Base-by-base conservation (phyloP, 495 filamentous ascomycete species). In the Podospora conica region DNA sequence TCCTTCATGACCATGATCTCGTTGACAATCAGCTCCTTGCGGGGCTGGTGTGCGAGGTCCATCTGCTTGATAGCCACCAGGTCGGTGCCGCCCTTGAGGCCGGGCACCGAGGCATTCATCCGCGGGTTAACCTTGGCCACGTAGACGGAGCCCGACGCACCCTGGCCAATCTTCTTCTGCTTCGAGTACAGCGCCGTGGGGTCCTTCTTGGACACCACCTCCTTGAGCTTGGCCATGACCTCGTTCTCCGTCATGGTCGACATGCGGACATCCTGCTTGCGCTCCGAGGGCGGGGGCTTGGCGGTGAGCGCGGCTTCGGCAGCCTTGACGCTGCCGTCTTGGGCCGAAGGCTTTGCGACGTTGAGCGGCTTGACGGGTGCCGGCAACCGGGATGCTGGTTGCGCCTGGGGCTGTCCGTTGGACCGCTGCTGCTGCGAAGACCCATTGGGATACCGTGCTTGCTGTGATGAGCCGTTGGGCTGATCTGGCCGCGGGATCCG, bases 1-100 rank as follows among this genome's bases (percentile, higher is more conserved):
- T 98, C 96, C 80, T 97, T 97, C 95, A 98, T 98, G 61, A 98
- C 95, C 78, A 98, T 91, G 71, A 98, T 98, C 71, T 98, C 95
- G 74, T 98, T 98, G 53, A 98, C 95, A 73, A 98, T 98, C 71
- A 98, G 80, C 82, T 98, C 95, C 85, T 98, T 98, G 24, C 95
- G 84, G 55, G 95, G 95, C 77, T 98, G 95, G 76, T 96, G 93
- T 9, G 93, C 91, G 61, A 98, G 83, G 80, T 98, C 96, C 95
- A 98, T 98, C 80, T 98, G 95, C 78, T 98, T 98, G 75, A 98
- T 98, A 21, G 96, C 95, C 53, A 98, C 95, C 71, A 96, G 90
- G 53, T 86, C 87, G 61, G 88, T 86, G 48, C 83, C 81, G 27
- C 90, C 90, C 70, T 91, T 89, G 20, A 64, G 27, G 59, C 83